Conservation (phyloP, 1,284 basidiomycete genomes). For the Moesziomyces sp. region DNA sequence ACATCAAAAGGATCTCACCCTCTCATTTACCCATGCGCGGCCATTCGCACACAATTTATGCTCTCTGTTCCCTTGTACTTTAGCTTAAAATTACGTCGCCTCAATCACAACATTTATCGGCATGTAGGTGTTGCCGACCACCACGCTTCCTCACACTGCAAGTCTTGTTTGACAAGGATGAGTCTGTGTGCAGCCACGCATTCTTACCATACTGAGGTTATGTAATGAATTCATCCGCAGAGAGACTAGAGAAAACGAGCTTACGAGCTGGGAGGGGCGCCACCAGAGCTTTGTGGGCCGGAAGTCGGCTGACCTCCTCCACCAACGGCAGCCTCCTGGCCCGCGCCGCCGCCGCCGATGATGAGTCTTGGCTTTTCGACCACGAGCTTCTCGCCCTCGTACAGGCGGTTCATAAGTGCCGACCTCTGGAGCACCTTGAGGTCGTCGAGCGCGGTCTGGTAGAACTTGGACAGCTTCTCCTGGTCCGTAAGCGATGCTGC, state of each 20-base stretch:
- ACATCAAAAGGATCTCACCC: background rate
- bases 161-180: no score
- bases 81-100: background rate
- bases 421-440: conserved; percentile 63
- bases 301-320: conserved; percentile 47
- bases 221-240: no score
- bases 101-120: background rate
- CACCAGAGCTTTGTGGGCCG: conserved; percentile 42
- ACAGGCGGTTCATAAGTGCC: conserved; percentile 63
- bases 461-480: conserved; percentile 55
- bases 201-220: no score
- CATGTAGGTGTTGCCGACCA: background rate
- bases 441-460: conserved; percentile 57
- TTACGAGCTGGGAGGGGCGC: conserved; percentile 42
- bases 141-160: no score
- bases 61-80: background rate
- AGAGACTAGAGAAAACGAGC: background rate
- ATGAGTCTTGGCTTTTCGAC: conserved; percentile 62
- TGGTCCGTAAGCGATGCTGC: conserved; percentile 35
- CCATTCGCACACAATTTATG: background rate
- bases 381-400: conserved; percentile 65
- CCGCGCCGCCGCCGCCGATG: conserved; percentile 56
- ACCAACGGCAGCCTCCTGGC: conserved; percentile 44
- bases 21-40: background rate
- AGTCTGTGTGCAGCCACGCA: no score